Percentiles rank a stretch among this genome's conserved stretches.
phyloP scores from a whole-genome alignment of 257 asterid genomes.

The Rhazya stricta region DNA sequence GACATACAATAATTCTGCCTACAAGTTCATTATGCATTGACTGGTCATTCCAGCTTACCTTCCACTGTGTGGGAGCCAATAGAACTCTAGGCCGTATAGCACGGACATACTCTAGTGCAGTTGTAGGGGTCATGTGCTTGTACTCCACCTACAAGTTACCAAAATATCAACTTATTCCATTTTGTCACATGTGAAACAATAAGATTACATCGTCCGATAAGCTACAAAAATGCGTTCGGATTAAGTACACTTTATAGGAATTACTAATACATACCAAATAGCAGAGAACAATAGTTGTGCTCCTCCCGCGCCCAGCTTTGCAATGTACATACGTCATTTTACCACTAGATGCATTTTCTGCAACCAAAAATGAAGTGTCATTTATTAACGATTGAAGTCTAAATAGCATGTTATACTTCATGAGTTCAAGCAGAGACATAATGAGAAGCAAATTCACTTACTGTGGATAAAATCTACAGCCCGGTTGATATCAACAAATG shows the following conservation, averaged over 20 bases:
- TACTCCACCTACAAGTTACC: conserved; percentile 60
- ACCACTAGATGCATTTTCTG: conserved; percentile 63
- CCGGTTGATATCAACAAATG: conserved; percentile 63
- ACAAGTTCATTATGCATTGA: not conserved
- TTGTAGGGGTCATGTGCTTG: conserved; percentile 73
- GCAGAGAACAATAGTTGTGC: conserved; percentile 91
- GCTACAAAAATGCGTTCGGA: not conserved
- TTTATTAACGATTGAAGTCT: conserved; percentile 5
- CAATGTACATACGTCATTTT: conserved; percentile 82
- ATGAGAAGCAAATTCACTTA: conserved; percentile 24
- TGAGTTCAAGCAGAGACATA: not conserved
- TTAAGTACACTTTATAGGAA: not conserved
- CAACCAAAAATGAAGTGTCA: conserved; percentile 13
- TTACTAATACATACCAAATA: conserved; percentile 49
- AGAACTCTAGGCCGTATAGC: conserved; percentile 80
- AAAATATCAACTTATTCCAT: conserved; percentile 4
- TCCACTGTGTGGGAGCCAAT: conserved; percentile 87
- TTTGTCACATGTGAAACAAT: not conserved
- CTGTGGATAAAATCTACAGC: conserved; percentile 89
- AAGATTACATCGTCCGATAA: not conserved
- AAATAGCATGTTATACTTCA: conserved; percentile 1
- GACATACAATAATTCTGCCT: not conserved
- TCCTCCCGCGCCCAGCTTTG: conserved; percentile 96
- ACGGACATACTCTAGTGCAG: conserved; percentile 80
- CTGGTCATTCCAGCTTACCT: conserved; percentile 37